Percentiles rank a stretch among this genome's conserved stretches.
These are phyloP conservation scores for Thelephora ganbajun DNA, from an alignment of 768 basidiomycete genomes.

Conservation along the genomic window DNA sequence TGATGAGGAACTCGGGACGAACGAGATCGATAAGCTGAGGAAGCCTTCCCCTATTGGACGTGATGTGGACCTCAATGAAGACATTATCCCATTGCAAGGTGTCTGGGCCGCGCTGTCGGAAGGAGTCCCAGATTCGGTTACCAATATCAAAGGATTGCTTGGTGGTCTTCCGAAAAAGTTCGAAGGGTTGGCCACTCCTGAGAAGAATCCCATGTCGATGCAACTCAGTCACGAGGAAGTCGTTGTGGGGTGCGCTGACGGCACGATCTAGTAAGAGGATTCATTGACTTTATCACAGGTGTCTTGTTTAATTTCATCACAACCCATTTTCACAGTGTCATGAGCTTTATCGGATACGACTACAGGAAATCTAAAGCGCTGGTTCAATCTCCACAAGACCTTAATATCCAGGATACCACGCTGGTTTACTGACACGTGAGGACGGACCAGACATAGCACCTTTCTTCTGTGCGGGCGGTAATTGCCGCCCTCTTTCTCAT, in stretches of 20 bases:
- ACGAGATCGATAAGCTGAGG: slow-evolving; percentile 5
- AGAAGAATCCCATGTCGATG: slow-evolving; percentile 93
- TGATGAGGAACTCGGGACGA: slow-evolving; percentile 6
- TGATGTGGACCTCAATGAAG: slow-evolving; percentile 50
- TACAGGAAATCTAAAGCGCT: slow-evolving; percentile 25
- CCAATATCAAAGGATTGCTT: slow-evolving; percentile 40
- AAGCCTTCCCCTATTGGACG: slow-evolving; percentile 14
- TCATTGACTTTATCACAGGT: neutral
- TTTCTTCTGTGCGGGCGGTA: too few relatives aligned
- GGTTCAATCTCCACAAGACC: neutral
- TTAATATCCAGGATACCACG: too few relatives aligned
- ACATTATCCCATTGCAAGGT: slow-evolving; percentile 54
- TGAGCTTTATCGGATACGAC: slow-evolving; percentile 48
- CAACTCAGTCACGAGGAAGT: slow-evolving; percentile 84
- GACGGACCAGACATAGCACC: too few relatives aligned
- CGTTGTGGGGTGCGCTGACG: slow-evolving; percentile 83
- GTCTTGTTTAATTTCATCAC: neutral
- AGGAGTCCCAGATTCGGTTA: slow-evolving; percentile 18
- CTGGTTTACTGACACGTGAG: too few relatives aligned
- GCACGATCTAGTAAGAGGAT: slow-evolving; percentile 74
- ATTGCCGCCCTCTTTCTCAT: too few relatives aligned
- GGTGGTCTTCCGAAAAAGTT: slow-evolving; percentile 58
- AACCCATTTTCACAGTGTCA: slow-evolving; percentile 24
- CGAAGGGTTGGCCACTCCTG: slow-evolving; percentile 67
- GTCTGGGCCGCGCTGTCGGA: slow-evolving; percentile 62